Evolutionary conservation across 768 basidiomycete genomes (phyloP).

Genomic region (Tephrocybe sp.): DNA sequence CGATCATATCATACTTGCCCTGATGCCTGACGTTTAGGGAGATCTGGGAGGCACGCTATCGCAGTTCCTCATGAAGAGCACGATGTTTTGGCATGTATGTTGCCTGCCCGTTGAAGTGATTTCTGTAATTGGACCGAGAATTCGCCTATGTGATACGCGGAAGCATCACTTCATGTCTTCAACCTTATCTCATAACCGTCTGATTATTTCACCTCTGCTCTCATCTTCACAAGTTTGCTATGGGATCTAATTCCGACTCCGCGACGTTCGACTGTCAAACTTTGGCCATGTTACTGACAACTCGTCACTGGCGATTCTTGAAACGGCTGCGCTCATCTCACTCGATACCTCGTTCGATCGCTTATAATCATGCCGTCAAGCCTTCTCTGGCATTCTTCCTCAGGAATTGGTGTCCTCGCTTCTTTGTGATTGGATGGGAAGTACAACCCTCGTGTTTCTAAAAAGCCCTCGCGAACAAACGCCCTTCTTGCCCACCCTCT

Average conservation of each 20-base stretch:
- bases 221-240: slow-evolving; percentile 1
- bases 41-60: slow-evolving; percentile 5
- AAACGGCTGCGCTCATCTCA: slow-evolving; percentile 18
- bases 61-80: slow-evolving; percentile 23
- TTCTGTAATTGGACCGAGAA: slow-evolving; percentile 21
- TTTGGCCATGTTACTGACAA: slow-evolving; percentile 9
- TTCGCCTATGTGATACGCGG: slow-evolving; percentile 23
- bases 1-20: slow-evolving; percentile 4
- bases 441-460: slow-evolving; percentile 14
- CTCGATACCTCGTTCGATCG: slow-evolving; percentile 22
- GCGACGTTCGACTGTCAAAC: slow-evolving; percentile 27
- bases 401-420: slow-evolving; percentile 21
- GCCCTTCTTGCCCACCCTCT: slow-evolving; percentile 8
- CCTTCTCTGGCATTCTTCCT: slow-evolving; percentile 18
- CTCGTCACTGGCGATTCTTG: slow-evolving; percentile 19
- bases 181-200: slow-evolving; percentile 19
- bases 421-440: slow-evolving; percentile 16
- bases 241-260: slow-evolving; percentile 31
- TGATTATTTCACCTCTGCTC: slow-evolving; percentile 6
- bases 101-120: slow-evolving; percentile 23
- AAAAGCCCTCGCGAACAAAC: slow-evolving; percentile 16
- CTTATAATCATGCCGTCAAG: slow-evolving; percentile 25
- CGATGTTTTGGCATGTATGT: slow-evolving; percentile 24
- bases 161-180: slow-evolving; percentile 22
- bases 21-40: not conserved